phyloP scores from a whole-genome alignment of 1,139 yeast species.

The Suhomyces panamericanus region DNA sequence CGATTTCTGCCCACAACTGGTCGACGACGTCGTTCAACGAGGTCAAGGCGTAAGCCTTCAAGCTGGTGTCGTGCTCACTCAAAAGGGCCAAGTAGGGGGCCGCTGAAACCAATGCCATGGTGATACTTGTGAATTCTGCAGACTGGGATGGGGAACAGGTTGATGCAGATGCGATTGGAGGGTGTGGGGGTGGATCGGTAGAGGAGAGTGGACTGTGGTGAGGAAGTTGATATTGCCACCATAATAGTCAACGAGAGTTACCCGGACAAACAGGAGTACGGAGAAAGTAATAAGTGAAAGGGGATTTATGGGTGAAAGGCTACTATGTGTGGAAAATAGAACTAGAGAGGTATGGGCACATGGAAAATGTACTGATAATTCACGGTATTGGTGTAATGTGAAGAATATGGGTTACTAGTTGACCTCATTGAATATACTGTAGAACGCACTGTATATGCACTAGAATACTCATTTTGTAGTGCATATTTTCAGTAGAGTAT shows the following conservation, averaged over 20 bases:
- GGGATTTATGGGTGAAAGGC: too few species aligned
- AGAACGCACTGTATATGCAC: too few species aligned
- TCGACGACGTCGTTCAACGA: conserved; percentile 83
- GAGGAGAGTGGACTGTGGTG: neutral
- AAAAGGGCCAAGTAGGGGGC: conserved; percentile 89
- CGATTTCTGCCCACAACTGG: conserved; percentile 96
- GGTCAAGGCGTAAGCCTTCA: conserved; percentile 82
- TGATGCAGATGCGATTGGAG: conserved; percentile 1
- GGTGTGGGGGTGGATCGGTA: neutral
- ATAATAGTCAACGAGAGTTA: conserved; percentile 8
- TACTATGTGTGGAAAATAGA: too few species aligned
- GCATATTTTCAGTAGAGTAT: too few species aligned
- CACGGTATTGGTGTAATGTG: too few species aligned
- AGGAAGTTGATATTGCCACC: conserved; percentile 13
- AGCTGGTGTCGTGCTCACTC: conserved; percentile 72
- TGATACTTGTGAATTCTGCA: conserved; percentile 3
- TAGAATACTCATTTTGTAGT: too few species aligned
- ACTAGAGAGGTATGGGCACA: too few species aligned
- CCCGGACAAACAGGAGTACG: neutral
- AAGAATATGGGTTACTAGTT: too few species aligned
- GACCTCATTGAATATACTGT: too few species aligned
- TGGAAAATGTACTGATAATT: too few species aligned
- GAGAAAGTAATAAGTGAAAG: too few species aligned
- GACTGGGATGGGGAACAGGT: neutral
- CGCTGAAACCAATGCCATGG: conserved; percentile 71